Base-by-base conservation (phyloP, 192 early-diverging fungal genomes). In the Spinellus fusiger region DNA sequence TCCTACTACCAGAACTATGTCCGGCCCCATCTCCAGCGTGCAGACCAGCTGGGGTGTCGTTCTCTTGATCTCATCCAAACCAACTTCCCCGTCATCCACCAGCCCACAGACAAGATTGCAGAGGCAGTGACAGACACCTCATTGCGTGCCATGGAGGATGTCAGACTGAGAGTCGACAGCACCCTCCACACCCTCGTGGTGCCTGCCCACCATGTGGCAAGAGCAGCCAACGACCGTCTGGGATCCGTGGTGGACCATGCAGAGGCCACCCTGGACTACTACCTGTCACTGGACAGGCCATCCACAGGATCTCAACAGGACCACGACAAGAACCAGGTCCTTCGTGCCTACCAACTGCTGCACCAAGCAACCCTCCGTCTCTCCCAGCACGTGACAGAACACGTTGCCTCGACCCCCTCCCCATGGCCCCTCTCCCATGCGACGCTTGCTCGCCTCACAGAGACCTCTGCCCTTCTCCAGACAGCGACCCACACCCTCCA, bases 1-100 rank as follows among this genome's bases (percentile, higher is more conserved):
- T 52, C 62, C 27, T 64, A 64, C 52, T 71, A 71, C 51, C 26
- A 71, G 31, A 65, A n/a, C 18, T 71, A 71, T 50, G 51, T 90
- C 37, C 84, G 84, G 61, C 71, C 74, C 40, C 86, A 86, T 29
- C 65, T 89, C 26, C 66, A 72, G 47, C 78, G 74, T 15, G 80
- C 82, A 8, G 87, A 91, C 59, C 62, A 77, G 10, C 69, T 86
- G 23, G 87, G 84, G 29, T 80, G 77, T 23, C 73, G 77, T 25
- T 85, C 86, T 13, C 74, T 91, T n/a, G 85, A 86, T 57, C 44
- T 80, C 10, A 57, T 91, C 32, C 85, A 88, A 58, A 64, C 59
- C 3, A 74, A 66, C 37, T 83, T 86, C 71, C 89, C 89, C 8
- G 77, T 85, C 48, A 75, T 89, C 32, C 78, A 67, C 28, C 70